Percentiles rank a stretch among this genome's conserved stretches.
Evolutionary conservation across 306 rosid genomes (phyloP).

Genomic region (Rosa lucieae): DNA sequence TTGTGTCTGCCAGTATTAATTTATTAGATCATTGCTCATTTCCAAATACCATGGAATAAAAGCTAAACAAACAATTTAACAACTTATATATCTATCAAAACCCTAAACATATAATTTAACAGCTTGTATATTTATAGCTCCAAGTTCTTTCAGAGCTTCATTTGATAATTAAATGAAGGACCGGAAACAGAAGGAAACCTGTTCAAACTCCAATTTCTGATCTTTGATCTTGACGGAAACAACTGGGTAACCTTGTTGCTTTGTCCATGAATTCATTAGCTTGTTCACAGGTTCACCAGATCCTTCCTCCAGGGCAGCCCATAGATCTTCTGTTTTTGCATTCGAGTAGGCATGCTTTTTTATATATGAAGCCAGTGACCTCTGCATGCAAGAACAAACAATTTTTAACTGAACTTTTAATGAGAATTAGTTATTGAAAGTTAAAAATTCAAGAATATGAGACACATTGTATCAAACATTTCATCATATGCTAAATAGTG

Average conservation of each 20-base stretch:
- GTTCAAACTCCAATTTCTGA: conserved; percentile 77
- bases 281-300: conserved; percentile 92
- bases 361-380: conserved; percentile 88
- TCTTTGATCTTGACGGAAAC: conserved; percentile 61
- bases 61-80: neutral
- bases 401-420: neutral
- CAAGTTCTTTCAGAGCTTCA: conserved; percentile 1
- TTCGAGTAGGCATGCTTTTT: conserved; percentile 73
- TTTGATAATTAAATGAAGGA: conserved; percentile 10
- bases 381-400: conserved; percentile 46
- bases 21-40: conserved; percentile 5
- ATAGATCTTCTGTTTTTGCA: conserved; percentile 90
- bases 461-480: neutral
- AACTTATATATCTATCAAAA: neutral
- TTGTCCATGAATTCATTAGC: conserved; percentile 91
- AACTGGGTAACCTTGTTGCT: conserved; percentile 93
- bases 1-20: conserved; percentile 62
- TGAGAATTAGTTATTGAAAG: neutral
- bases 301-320: conserved; percentile 96
- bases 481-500: neutral
- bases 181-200: conserved; percentile 51
- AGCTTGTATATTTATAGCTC: neutral
- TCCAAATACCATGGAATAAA: conserved; percentile 14
- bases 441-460: conserved; percentile 5
- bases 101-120: neutral